These are phyloP conservation scores for Balakata baccata DNA, from an alignment of 345 rosid genomes.

Conservation along the genomic window DNA sequence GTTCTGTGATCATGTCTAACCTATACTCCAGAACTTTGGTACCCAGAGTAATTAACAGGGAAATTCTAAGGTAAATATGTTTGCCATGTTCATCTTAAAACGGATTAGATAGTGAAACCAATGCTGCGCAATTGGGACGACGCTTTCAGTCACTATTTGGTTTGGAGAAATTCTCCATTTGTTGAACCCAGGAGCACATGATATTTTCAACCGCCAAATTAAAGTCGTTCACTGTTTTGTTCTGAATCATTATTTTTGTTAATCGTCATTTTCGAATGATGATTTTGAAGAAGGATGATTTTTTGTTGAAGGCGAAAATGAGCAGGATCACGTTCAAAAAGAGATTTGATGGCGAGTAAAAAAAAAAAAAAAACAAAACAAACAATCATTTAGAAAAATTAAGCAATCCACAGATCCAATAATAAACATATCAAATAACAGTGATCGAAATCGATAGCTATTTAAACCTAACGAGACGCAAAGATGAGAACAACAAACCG, in stretches of 20 bases:
- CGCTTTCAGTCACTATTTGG: background rate
- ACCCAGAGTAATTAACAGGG: too few relatives aligned
- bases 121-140: background rate
- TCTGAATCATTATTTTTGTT: background rate
- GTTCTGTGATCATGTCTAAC: too few relatives aligned
- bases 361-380: background rate
- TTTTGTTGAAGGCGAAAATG: background rate
- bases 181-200: background rate
- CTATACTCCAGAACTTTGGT: too few relatives aligned
- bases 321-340: background rate
- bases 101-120: too few relatives aligned
- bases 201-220: background rate
- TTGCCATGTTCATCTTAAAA: too few relatives aligned
- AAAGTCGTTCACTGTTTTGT: background rate
- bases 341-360: background rate
- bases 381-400: background rate
- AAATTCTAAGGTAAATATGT: too few relatives aligned
- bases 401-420: background rate
- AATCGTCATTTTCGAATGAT: background rate
- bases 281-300: background rate
- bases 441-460: background rate
- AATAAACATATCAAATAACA: background rate
- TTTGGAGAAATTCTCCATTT: background rate
- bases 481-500: slow-evolving; percentile 78
- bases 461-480: slow-evolving; percentile 22